These are phyloP conservation scores for Xerophyta viscosa DNA, from an alignment of 106 monocot genomes.

Conservation along the genomic window DNA sequence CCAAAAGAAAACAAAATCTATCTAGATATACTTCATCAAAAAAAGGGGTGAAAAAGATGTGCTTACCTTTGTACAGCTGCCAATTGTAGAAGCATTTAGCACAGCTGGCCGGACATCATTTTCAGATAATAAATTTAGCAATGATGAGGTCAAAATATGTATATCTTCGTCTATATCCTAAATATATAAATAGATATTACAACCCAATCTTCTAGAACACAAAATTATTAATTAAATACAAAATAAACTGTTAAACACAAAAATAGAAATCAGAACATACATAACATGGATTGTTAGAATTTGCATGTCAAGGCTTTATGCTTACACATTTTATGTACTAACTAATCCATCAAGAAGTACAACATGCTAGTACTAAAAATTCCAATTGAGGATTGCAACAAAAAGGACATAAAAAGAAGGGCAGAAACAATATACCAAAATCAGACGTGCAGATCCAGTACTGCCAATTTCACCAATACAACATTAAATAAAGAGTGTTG, in stretches of 20 bases:
- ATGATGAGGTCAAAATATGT: slow-evolving; percentile 75
- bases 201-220: background rate
- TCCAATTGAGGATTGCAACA: too few species aligned
- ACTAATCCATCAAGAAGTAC: too few species aligned
- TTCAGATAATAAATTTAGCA: slow-evolving; percentile 65
- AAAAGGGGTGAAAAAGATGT: background rate
- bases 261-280: background rate
- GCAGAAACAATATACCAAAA: too few species aligned
- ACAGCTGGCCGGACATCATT: slow-evolving; percentile 50
- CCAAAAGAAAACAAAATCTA: background rate
- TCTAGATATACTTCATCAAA: background rate
- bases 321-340: too few species aligned
- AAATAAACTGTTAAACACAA: background rate
- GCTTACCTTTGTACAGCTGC: slow-evolving; percentile 50
- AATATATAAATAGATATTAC: slow-evolving; percentile 11
- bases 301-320: background rate
- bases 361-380: too few species aligned
- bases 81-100: slow-evolving; percentile 63
- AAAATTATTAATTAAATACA: background rate
- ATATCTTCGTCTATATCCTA: slow-evolving; percentile 70
- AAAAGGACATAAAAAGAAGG: too few species aligned
- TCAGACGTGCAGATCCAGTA: too few species aligned
- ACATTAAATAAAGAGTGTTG: too few species aligned
- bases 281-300: background rate
- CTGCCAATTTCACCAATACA: too few species aligned